Base-by-base conservation (phyloP, 345 rosid genomes). In the Murraya koenigii region DNA sequence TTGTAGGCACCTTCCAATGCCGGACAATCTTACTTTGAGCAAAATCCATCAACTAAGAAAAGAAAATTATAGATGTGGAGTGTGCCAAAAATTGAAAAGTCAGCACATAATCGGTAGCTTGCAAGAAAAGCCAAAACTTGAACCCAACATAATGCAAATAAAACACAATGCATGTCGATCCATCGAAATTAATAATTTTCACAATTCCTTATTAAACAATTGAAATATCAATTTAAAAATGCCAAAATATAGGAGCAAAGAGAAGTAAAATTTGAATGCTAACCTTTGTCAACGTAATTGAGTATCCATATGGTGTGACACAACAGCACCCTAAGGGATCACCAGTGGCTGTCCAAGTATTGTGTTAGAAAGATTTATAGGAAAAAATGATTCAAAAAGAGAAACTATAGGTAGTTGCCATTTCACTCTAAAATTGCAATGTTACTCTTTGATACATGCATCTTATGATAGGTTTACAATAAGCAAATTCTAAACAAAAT, bases 1-100 rank as follows among this genome's bases (percentile, higher is more conserved):
- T 92, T 93, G 90, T 95, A 95, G n/a, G 98, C 99, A 81, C 99
- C 98, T 84, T 95, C 99, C 78, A 95, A 76, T 49, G 94, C 94
- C 86, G 92, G 36, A 91, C 93, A 79, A 95, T 80, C 91, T 88
- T 93, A 73, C 98, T 94, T 77, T 86, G 84, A 33, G 90, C 94
- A 86, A 95, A 91, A 79, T 87, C 92, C 94, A 92, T 89, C 85
- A 93, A 85, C 97, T 95, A 84, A 63, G 81, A 75, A 33, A 78
- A 72, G 20, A 23, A 78, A 19, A 33, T 66, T 59, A 32, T 0
- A 49, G 11, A 66, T 1, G 28, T 30, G 61, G 62, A 75, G 30
- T 64, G 32, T 36, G 59, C 52, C 41, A 69, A 71, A 61, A 4
- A 23, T 2, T 49, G 64, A 47, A n/a, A 64, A 44, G 30, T 75